Conservation (phyloP, 2,329 filamentous ascomycete genomes). For the Chaetomium sp. region DNA sequence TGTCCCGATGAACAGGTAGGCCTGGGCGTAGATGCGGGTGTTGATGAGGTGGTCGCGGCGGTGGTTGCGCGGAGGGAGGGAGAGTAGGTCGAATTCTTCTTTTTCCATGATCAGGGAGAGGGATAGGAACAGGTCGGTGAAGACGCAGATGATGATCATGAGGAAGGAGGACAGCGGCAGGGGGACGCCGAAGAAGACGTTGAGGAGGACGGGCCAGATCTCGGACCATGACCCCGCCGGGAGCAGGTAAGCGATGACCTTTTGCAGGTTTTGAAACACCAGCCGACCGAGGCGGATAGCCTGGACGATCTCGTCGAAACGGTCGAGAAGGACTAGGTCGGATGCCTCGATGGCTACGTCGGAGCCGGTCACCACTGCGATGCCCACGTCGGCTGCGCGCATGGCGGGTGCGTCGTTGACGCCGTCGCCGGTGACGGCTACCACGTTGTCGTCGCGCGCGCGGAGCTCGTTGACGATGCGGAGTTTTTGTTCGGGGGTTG, state of each 20-base stretch:
- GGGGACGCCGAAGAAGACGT: conserved; percentile 50
- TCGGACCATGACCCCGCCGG: conserved; percentile 47
- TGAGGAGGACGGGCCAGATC: conserved; percentile 51
- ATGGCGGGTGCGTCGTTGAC: conserved; percentile 57
- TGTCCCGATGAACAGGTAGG: conserved; percentile 46
- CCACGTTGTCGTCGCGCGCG: conserved; percentile 23
- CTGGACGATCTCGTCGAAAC: conserved; percentile 5
- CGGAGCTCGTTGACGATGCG: conserved; percentile 44
- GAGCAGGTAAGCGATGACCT: conserved; percentile 25
- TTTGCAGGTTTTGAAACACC: conserved; percentile 8
- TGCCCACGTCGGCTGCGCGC: conserved; percentile 56
- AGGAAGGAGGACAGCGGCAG: conserved; percentile 45
- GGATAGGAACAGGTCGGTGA: conserved; percentile 47
- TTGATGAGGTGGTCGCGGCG: conserved; percentile 47
- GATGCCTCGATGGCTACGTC: conserved; percentile 58
- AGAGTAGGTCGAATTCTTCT: conserved; percentile 47
- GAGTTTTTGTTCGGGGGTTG: conserved; percentile 42
- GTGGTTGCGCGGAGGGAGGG: conserved; percentile 43
- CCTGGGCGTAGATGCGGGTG: conserved; percentile 43
- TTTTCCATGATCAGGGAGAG: conserved; percentile 48
- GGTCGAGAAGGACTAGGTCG: conserved; percentile 53
- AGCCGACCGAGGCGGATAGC: conserved; percentile 6
- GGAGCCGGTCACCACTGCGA: conserved; percentile 56
- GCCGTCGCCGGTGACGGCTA: conserved; percentile 55
- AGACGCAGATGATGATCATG: conserved; percentile 54